Percentiles rank a stretch among this genome's conserved stretches.
Evolutionary conservation across 2,329 filamentous ascomycete species (phyloP).

Genomic region (Epichloe sibirici): DNA sequence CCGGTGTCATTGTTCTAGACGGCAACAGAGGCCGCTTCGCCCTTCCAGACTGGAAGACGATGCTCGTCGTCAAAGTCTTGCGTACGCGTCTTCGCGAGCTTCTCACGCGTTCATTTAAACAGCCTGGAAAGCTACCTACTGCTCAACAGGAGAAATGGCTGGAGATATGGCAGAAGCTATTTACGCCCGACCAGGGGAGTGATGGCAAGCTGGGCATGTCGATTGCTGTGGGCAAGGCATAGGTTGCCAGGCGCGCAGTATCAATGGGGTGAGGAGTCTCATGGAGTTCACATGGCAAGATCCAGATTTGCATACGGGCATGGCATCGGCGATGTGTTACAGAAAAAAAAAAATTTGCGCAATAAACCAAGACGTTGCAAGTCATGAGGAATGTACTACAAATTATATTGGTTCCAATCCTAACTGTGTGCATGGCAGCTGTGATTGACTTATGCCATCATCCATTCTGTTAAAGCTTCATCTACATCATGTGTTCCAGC

Average conservation of each 20-base stretch:
- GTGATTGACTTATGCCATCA: too few relatives aligned
- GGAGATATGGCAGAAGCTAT: slow-evolving; percentile 61
- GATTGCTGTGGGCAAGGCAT: slow-evolving; percentile 18
- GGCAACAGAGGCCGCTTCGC: slow-evolving; percentile 77
- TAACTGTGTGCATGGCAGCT: too few relatives aligned
- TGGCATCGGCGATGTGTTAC: too few relatives aligned
- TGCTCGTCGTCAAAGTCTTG: slow-evolving; percentile 78
- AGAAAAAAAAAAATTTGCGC: neutral
- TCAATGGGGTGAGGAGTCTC: neutral
- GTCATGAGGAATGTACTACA: too few relatives aligned
- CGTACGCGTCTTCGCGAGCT: slow-evolving; percentile 64
- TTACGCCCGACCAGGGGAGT: slow-evolving; percentile 36
- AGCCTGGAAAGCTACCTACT: slow-evolving; percentile 48
- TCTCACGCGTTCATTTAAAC: slow-evolving; percentile 57
- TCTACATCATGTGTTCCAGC: too few relatives aligned
- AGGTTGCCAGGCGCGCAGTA: slow-evolving; percentile 6
- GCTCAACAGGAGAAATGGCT: slow-evolving; percentile 62
- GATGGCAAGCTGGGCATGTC: slow-evolving; percentile 18
- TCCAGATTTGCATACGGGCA: too few relatives aligned
- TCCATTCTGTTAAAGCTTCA: too few relatives aligned
- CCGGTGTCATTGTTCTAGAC: slow-evolving; percentile 77
- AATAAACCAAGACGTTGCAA: too few relatives aligned
- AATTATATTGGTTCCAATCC: too few relatives aligned
- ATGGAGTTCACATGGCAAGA: too few relatives aligned
- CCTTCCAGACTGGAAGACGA: slow-evolving; percentile 77